phyloP scores from a whole-genome alignment of 2,329 filamentous ascomycete genomes.

The Neoascochyta sp. region DNA sequence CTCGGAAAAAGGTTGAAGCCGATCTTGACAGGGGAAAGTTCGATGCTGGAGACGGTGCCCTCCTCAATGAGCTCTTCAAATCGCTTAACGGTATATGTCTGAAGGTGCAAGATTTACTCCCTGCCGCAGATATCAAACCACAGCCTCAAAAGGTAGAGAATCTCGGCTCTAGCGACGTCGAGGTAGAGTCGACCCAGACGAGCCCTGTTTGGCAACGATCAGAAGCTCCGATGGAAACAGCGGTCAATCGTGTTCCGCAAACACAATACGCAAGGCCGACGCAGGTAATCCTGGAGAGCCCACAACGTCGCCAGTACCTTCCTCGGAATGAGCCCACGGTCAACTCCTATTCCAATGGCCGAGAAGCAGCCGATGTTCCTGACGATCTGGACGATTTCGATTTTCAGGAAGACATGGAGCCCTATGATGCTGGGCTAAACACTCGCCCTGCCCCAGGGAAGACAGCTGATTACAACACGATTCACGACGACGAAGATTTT shows the following conservation, averaged over 20 bases:
- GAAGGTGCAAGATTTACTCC: slow-evolving; percentile 27
- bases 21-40: slow-evolving; percentile 28
- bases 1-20: slow-evolving; percentile 30
- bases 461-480: slow-evolving; percentile 8
- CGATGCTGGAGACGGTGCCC: slow-evolving; percentile 25
- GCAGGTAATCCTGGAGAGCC: slow-evolving; percentile 23
- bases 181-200: slow-evolving; percentile 33
- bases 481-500: slow-evolving; percentile 30
- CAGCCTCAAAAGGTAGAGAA: slow-evolving; percentile 10
- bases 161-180: slow-evolving; percentile 12
- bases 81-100: slow-evolving; percentile 25
- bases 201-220: slow-evolving; percentile 16
- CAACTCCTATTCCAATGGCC: slow-evolving; percentile 4
- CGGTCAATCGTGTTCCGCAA: slow-evolving; percentile 22
- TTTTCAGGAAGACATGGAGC: too few relatives aligned
- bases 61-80: slow-evolving; percentile 23
- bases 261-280: slow-evolving; percentile 22
- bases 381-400: too few relatives aligned
- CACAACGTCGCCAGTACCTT: slow-evolving; percentile 15
- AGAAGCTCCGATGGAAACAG: slow-evolving; percentile 7
- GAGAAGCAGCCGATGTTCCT: slow-evolving; percentile 11
- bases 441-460: too few relatives aligned
- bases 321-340: slow-evolving; percentile 5
- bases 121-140: slow-evolving; percentile 22
- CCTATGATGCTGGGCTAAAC: too few relatives aligned